These are phyloP conservation scores for Albugo candida DNA, from an alignment of 352 stramenopile species.

Conservation along the genomic window DNA sequence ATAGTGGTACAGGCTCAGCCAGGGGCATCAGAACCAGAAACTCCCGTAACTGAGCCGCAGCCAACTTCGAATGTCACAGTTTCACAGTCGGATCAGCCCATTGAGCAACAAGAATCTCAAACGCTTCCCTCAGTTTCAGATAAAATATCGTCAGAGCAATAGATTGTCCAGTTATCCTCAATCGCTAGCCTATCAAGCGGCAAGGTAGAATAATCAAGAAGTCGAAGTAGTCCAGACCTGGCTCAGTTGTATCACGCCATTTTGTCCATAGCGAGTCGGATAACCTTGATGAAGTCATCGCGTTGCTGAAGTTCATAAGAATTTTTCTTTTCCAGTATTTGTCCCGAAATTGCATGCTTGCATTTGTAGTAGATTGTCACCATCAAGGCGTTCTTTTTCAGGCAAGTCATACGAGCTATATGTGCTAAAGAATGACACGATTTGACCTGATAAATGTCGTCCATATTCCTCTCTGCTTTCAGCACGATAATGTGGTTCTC, in stretches of 20 bases:
- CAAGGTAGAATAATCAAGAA: too few species aligned
- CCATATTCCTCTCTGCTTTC: conserved; percentile 41
- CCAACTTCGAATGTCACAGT: too few species aligned
- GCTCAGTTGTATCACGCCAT: background rate
- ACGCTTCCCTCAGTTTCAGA: too few species aligned
- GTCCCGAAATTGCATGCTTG: conserved; percentile 15
- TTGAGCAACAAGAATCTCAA: too few species aligned
- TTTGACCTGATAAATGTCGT: conserved; percentile 60
- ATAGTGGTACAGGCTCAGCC: too few species aligned
- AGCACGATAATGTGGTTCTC: conserved; percentile 65
- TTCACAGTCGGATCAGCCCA: too few species aligned
- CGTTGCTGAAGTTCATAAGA: conserved; percentile 73
- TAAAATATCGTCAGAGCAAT: too few species aligned
- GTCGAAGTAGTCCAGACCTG: too few species aligned
- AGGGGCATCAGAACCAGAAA: too few species aligned
- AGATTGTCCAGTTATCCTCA: too few species aligned
- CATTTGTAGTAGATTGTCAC: conserved; percentile 79
- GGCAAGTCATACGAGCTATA: conserved; percentile 64
- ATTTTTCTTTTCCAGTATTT: conserved; percentile 42
- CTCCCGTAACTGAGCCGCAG: too few species aligned
- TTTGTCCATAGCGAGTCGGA: conserved; percentile 56
- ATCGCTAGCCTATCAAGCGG: too few species aligned
- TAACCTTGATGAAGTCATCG: conserved; percentile 70
- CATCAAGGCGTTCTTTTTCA: conserved; percentile 80
- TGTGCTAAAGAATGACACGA: conserved; percentile 52